These are phyloP conservation scores for Parastagonospora avenae DNA, from an alignment of 2,329 filamentous ascomycete genomes.

Conservation along the genomic window DNA sequence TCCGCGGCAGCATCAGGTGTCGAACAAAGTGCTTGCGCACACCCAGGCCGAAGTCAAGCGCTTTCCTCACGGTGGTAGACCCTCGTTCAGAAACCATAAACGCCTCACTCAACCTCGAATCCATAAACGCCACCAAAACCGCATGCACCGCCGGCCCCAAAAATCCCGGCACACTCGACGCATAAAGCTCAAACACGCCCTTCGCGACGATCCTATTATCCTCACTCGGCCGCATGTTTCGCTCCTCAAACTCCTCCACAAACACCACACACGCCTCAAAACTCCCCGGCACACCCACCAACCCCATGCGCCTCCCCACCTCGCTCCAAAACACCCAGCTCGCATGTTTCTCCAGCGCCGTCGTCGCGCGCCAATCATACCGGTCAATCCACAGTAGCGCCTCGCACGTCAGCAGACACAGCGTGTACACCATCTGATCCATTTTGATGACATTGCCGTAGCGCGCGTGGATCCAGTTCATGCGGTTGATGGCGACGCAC, in stretches of 20 bases:
- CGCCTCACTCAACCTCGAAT: slow-evolving; percentile 5
- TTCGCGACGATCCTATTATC: slow-evolving; percentile 11
- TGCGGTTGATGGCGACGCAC: slow-evolving; percentile 11
- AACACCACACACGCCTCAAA: slow-evolving; percentile 10
- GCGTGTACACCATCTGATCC: slow-evolving; percentile 15
- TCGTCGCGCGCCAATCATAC: slow-evolving; percentile 10
- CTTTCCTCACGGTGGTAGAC: background rate
- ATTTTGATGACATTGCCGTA: slow-evolving; percentile 13
- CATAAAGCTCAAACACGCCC: slow-evolving; percentile 9
- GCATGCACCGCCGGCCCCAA: slow-evolving; percentile 7
- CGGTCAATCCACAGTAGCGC: slow-evolving; percentile 11
- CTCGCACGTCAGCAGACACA: slow-evolving; percentile 12
- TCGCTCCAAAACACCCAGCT: slow-evolving; percentile 13
- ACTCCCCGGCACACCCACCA: slow-evolving; percentile 8
- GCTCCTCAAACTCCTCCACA: slow-evolving; percentile 10
- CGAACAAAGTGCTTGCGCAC: slow-evolving; percentile 4
- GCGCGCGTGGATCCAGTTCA: slow-evolving; percentile 16
- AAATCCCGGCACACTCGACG: slow-evolving; percentile 10
- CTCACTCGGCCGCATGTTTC: slow-evolving; percentile 7
- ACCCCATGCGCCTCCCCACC: slow-evolving; percentile 11
- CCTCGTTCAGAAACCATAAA: slow-evolving; percentile 3
- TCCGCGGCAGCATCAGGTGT: slow-evolving; percentile 7
- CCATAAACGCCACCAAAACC: slow-evolving; percentile 8
- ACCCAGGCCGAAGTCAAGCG: background rate
- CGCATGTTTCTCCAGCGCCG: slow-evolving; percentile 11